Conservation (phyloP, 2,329 filamentous ascomycete genomes). For the Ceratocystis destructans region DNA sequence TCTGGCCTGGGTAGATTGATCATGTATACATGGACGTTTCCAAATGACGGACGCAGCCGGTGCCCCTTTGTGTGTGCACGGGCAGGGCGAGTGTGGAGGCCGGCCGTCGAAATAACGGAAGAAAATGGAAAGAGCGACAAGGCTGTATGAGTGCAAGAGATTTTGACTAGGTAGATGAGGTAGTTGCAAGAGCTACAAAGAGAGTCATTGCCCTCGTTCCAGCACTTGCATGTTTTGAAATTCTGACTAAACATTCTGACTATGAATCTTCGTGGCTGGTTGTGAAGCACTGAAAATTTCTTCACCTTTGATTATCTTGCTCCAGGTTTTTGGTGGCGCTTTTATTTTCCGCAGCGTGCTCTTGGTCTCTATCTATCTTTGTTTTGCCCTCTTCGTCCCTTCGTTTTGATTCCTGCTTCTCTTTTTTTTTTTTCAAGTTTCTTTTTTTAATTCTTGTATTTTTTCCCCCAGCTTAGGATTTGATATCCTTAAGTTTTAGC, state of each 20-base stretch:
- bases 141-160: neutral
- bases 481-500: neutral
- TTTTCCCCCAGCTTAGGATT: neutral
- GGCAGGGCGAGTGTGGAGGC: neutral
- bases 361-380: too few relatives aligned
- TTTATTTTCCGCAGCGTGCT: too few relatives aligned
- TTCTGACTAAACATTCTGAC: neutral
- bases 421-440: neutral
- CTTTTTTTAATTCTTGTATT: neutral
- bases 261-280: neutral
- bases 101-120: neutral
- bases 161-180: neutral
- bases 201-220: neutral
- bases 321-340: too few relatives aligned
- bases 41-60: neutral
- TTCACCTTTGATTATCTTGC: neutral
- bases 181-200: neutral
- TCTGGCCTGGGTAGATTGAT: neutral
- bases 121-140: neutral
- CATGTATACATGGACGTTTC: neutral
- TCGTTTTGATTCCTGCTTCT: neutral
- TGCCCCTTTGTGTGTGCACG: neutral
- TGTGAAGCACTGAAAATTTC: neutral
- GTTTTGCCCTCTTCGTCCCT: too few relatives aligned
- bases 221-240: neutral